A percentile compares a stretch with the other conserved stretches of the same genome.
These are phyloP conservation scores for Nicotiana tomentosiformis DNA, from an alignment of 257 asterid species.

Conservation along the genomic window DNA sequence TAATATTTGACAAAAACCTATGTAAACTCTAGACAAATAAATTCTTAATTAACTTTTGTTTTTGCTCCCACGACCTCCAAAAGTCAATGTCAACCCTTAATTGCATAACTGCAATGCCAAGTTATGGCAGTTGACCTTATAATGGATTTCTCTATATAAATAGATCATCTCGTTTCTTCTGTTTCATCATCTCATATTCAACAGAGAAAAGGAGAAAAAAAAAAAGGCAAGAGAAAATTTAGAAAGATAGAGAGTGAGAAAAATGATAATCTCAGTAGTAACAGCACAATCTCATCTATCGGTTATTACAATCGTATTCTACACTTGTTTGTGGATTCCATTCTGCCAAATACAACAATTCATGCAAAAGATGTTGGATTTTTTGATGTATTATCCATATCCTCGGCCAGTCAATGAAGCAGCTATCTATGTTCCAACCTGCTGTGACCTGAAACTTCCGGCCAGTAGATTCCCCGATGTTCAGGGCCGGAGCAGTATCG, in stretches of 20 bases:
- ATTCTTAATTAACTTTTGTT: not conserved
- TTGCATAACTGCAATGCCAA: not conserved
- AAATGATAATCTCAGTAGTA: slow-evolving; percentile 21
- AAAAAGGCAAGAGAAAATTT: not conserved
- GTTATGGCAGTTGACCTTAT: slow-evolving; percentile 4
- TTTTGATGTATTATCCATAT: not conserved
- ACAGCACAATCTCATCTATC: slow-evolving; percentile 13
- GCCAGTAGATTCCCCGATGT: slow-evolving; percentile 1
- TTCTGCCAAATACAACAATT: slow-evolving; percentile 6
- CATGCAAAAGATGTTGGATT: not conserved
- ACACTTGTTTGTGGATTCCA: slow-evolving; percentile 23
- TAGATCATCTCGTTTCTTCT: not conserved
- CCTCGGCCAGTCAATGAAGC: not conserved
- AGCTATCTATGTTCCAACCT: not conserved
- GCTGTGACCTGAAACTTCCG: not conserved
- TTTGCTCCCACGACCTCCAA: not conserved
- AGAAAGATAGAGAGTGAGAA: not conserved
- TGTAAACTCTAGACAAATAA: not conserved
- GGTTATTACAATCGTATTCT: slow-evolving; percentile 6
- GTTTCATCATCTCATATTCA: not conserved
- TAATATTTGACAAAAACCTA: not conserved
- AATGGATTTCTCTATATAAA: slow-evolving; percentile 4
- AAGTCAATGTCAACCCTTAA: slow-evolving; percentile 3
- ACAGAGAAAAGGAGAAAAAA: not conserved
- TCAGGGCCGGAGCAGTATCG: not conserved